Conservation (phyloP, 2,329 filamentous ascomycete species). For the Aureobasidium vineae region DNA sequence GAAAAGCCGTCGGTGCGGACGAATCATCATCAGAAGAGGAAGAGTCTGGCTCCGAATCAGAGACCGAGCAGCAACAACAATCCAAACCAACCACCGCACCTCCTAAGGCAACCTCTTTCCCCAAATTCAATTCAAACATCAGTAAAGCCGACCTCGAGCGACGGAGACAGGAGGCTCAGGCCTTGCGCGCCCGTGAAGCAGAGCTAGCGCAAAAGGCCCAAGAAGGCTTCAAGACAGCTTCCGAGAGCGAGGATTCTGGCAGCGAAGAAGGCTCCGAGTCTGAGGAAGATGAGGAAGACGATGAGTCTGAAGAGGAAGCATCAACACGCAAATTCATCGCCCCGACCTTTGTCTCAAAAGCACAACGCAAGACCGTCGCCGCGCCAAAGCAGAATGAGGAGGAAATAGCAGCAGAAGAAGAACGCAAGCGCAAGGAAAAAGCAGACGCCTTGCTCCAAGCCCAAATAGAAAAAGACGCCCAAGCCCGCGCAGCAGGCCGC, state of each 20-base stretch:
- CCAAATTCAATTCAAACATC: slow-evolving; percentile 44
- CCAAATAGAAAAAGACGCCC: slow-evolving; percentile 78
- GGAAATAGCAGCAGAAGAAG: slow-evolving; percentile 48
- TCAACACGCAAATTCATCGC: slow-evolving; percentile 58
- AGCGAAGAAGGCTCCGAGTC: slow-evolving; percentile 36
- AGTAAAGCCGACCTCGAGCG: slow-evolving; percentile 44
- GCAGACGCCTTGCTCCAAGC: slow-evolving; percentile 81
- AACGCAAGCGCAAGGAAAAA: slow-evolving; percentile 63
- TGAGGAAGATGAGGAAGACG: slow-evolving; percentile 46
- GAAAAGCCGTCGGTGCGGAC: slow-evolving; percentile 65
- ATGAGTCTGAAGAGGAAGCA: slow-evolving; percentile 60
- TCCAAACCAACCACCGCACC: slow-evolving; percentile 41
- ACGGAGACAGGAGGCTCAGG: slow-evolving; percentile 31
- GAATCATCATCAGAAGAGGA: slow-evolving; percentile 38
- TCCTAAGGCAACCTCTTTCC: slow-evolving; percentile 49
- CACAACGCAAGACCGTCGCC: slow-evolving; percentile 51
- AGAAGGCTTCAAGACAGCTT: slow-evolving; percentile 62
- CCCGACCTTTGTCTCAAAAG: slow-evolving; percentile 67
- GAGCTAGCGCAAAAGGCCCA: slow-evolving; percentile 47
- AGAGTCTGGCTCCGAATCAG: slow-evolving; percentile 47
- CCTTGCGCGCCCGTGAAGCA: slow-evolving; percentile 34
- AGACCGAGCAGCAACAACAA: slow-evolving; percentile 45
- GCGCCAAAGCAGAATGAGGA: slow-evolving; percentile 34
- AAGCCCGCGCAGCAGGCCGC: slow-evolving; percentile 70
- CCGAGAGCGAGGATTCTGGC: slow-evolving; percentile 41